Base-by-base conservation (phyloP, 306 rosid species). In the Quercus aquifolioides region DNA sequence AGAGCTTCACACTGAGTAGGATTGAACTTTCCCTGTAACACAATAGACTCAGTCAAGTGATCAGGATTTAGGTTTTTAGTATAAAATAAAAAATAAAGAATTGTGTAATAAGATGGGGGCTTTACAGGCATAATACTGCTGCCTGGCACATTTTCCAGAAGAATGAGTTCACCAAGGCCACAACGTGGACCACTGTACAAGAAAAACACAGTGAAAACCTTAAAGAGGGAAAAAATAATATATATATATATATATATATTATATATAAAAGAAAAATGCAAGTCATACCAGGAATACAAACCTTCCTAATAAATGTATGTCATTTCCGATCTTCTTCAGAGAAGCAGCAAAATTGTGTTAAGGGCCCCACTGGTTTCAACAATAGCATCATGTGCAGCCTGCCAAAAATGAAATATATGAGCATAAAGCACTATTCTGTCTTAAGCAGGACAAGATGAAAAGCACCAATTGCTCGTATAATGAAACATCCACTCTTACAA, bases 101-200 rank as follows among this genome's bases (percentile, higher is more conserved):
- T 49, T 67, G 55, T 26, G 68, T 26, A 43, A 75, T 64, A 76
- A 73, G 30, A 84, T 65, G 78, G 79, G 69, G 78, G 73, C 71
- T 83, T 92, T 89, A 96, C 99, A 20, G 98, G 99, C 99, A 96
- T 96, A 55, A 96, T 96, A 90, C 99, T 96, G 90, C 99, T 96
- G 76, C 99, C 99, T 49, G 99, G 99, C 84, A 90, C 99, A 8
- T 96, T 96, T 81, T 96, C 98, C 54, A 97, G 99, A 81, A 96
- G 99, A 84, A 96, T 88, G 80, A 96, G 98, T 86, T 96, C 99
- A 35, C 98, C 99, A 77, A 96, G 93, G 79, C 98, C 99, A 41
- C 99, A 96, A 54, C 99, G 95, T 0, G 99, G 99, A 89, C 99
- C 98, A 79, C 99, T 96, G 83, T 68, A 81, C 75, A 23, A 57